These are phyloP conservation scores for Suhomyces chickasaworum DNA, from an alignment of 1,139 yeast species.

Conservation along the genomic window DNA sequence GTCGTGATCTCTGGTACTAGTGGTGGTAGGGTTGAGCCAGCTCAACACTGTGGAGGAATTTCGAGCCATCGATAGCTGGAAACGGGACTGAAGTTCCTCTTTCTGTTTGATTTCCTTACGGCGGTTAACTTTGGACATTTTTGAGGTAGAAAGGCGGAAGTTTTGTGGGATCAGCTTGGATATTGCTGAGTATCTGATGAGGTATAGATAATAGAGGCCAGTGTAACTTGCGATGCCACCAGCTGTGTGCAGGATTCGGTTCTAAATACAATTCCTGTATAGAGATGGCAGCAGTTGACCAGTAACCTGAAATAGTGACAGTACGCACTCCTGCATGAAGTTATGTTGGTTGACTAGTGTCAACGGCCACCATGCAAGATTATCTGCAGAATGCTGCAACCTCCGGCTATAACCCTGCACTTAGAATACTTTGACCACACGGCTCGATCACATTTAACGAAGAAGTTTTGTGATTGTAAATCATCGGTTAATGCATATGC, in stretches of 20 bases:
- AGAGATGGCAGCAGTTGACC: background rate
- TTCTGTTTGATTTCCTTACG: slow-evolving; percentile 50
- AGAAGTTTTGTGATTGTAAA: background rate
- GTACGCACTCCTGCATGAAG: background rate
- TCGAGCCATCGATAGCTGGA: slow-evolving; percentile 46
- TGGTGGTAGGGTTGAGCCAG: slow-evolving; percentile 41
- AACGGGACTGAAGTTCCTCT: slow-evolving; percentile 50
- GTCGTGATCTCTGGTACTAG: slow-evolving; percentile 6
- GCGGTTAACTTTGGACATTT: slow-evolving; percentile 32
- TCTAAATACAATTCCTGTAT: background rate
- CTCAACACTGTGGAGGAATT: slow-evolving; percentile 39
- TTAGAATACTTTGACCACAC: background rate
- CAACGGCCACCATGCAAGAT: background rate
- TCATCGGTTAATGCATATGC: background rate
- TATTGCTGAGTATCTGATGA: background rate
- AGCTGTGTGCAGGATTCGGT: background rate
- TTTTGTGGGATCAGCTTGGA: background rate
- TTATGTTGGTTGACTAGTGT: background rate
- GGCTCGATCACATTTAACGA: background rate
- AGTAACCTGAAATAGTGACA: background rate
- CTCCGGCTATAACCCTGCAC: background rate
- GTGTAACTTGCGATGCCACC: background rate
- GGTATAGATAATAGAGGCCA: background rate
- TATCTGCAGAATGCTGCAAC: background rate
- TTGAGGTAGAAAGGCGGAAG: background rate